phyloP scores from a whole-genome alignment of 2,329 filamentous ascomycete genomes.

The Colletotrichum eleusines region DNA sequence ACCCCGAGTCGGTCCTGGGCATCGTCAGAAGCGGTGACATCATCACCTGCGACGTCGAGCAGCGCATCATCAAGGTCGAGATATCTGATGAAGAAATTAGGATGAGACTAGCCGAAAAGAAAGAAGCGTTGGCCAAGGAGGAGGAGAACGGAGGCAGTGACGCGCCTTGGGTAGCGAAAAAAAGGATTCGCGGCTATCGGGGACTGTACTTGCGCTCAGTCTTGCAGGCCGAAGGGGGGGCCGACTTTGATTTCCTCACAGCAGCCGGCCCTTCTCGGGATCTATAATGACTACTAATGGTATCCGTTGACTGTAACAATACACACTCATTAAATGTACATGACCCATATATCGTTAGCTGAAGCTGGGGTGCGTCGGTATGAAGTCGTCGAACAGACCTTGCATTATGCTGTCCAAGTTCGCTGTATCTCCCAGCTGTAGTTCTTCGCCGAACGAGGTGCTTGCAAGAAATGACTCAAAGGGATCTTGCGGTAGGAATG shows the following conservation, averaged over 20 bases:
- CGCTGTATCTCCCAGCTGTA: conserved; percentile 46
- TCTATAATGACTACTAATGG: not conserved
- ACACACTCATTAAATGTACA: not conserved
- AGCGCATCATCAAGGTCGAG: conserved; percentile 68
- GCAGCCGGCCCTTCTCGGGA: conserved; percentile 46
- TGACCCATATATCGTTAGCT: not conserved
- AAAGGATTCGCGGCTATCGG: conserved; percentile 65
- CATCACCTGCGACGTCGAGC: conserved; percentile 82
- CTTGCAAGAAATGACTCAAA: conserved; percentile 46
- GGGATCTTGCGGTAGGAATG: conserved; percentile 27
- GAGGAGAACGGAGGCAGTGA: conserved; percentile 45
- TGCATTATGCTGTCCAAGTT: conserved; percentile 52
- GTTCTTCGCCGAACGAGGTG: conserved; percentile 48
- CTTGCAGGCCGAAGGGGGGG: conserved; percentile 70
- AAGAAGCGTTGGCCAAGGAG: conserved; percentile 50
- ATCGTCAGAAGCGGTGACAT: conserved; percentile 81
- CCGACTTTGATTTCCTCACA: conserved; percentile 72
- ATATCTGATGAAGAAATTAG: conserved; percentile 78
- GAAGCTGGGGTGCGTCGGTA: conserved; percentile 45
- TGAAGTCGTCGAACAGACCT: conserved; percentile 53
- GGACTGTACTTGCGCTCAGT: conserved; percentile 70
- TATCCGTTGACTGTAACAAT: not conserved
- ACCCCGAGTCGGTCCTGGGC: conserved; percentile 81
- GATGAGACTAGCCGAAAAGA: conserved; percentile 70
- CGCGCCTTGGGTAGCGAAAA: conserved; percentile 52